phyloP scores from a whole-genome alignment of 441 rosid species.

The Pelargonium myrrhifolium region DNA sequence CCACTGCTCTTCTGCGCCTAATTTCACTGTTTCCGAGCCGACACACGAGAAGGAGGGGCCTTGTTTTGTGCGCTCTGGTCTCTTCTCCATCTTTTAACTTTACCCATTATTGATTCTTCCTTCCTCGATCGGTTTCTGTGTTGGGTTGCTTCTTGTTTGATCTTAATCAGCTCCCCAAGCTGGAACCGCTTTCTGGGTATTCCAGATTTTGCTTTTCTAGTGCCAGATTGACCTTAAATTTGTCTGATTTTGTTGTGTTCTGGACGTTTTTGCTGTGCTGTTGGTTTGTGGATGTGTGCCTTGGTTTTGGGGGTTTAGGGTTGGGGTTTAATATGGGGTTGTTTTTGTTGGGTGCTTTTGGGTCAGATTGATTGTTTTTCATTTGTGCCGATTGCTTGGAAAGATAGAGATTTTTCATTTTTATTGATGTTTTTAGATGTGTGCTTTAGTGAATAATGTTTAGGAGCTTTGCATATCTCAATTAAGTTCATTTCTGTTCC shows the following conservation, averaged over 20 bases:
- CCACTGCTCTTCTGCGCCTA: constrained; percentile 7
- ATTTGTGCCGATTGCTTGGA: neutral
- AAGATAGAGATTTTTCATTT: too few relatives aligned
- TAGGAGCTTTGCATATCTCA: neutral
- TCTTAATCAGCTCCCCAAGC: neutral
- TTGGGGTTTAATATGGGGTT: neutral
- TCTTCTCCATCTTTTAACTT: constrained; percentile 9
- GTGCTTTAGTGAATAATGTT: neutral
- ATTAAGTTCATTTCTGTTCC: neutral
- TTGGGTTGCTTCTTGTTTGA: neutral
- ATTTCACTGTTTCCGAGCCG: constrained; percentile 11
- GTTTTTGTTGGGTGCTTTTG: neutral
- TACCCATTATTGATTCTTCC: constrained; percentile 1
- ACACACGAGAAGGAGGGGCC: constrained; percentile 4
- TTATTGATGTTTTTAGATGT: too few relatives aligned
- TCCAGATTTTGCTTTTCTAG: neutral
- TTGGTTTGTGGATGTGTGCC: neutral
- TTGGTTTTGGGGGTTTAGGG: constrained; percentile 1
- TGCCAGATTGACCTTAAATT: too few relatives aligned
- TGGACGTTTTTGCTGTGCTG: neutral
- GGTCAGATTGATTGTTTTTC: neutral
- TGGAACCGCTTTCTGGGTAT: neutral
- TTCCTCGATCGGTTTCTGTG: neutral
- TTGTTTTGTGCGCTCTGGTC: constrained; percentile 9
- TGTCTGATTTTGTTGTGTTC: neutral